Conservation (phyloP, 1,284 basidiomycete species). For the Amylostereum chailletii region DNA sequence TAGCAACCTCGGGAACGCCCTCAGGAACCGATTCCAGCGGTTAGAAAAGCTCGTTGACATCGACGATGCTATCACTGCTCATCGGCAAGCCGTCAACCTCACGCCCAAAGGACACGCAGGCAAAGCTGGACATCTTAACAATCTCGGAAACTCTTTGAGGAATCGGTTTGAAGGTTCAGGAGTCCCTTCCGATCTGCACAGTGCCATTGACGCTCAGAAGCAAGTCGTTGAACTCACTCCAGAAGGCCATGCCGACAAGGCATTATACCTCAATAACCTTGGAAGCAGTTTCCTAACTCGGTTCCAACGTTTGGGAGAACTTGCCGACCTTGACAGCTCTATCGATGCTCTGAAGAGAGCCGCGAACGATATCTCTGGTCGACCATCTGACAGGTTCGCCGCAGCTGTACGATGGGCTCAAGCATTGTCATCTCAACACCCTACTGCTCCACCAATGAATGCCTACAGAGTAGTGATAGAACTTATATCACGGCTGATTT, state of each 20-base stretch:
- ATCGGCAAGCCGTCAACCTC: neutral
- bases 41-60: conserved; percentile 14
- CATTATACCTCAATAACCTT: too few relatives aligned
- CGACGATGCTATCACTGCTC: conserved; percentile 13
- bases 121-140: neutral
- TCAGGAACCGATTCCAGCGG: conserved; percentile 18
- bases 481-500: conserved; percentile 1
- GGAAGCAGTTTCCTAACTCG: neutral
- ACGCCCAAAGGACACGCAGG: neutral
- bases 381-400: too few relatives aligned
- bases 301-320: neutral
- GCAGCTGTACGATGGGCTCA: too few relatives aligned
- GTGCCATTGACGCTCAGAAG: conserved; percentile 7
- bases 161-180: conserved; percentile 11
- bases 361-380: too few relatives aligned
- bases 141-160: neutral
- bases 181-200: conserved; percentile 15
- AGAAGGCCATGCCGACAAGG: too few relatives aligned
- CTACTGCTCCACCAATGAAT: neutral
- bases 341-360: neutral
- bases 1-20: conserved; percentile 18
- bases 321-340: neutral
- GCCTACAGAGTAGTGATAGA: conserved; percentile 11
- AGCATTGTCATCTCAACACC: too few relatives aligned
- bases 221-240: too few relatives aligned